A percentile compares a stretch with the other conserved stretches of the same genome.
phyloP scores from a whole-genome alignment of 2,329 filamentous ascomycete genomes.

The Cladosporium sp. region DNA sequence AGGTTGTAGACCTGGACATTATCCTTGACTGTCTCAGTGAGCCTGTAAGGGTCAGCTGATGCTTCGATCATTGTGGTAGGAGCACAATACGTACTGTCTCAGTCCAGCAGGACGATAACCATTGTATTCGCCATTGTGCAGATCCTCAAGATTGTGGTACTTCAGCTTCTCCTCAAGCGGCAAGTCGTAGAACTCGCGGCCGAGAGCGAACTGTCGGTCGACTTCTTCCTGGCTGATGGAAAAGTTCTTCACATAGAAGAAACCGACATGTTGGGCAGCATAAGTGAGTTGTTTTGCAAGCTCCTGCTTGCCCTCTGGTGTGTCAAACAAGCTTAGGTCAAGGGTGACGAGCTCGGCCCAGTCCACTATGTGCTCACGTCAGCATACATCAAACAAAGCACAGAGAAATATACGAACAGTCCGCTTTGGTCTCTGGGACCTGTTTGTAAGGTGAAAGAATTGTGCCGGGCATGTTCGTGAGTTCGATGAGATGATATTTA shows the following conservation, averaged over 20 bases:
- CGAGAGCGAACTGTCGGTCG: constrained; percentile 58
- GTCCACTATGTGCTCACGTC: constrained; percentile 15
- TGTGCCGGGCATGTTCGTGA: constrained; percentile 3
- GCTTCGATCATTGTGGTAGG: not conserved
- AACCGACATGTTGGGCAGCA: constrained; percentile 47
- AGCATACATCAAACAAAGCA: not conserved
- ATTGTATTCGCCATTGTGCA: constrained; percentile 30
- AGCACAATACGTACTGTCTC: not conserved
- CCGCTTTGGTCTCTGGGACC: constrained; percentile 30
- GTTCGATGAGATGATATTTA: not conserved
- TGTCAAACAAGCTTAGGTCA: constrained; percentile 52
- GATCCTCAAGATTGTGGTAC: constrained; percentile 36
- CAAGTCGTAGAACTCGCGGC: constrained; percentile 55
- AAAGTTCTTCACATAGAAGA: constrained; percentile 63
- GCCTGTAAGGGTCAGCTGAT: not conserved
- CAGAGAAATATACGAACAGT: constrained; percentile 10
- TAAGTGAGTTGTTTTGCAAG: constrained; percentile 54
- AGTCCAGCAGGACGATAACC: constrained; percentile 18
- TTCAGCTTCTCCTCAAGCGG: constrained; percentile 57
- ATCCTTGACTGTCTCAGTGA: constrained; percentile 32
- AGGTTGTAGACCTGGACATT: constrained; percentile 60
- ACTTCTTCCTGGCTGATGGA: constrained; percentile 58
- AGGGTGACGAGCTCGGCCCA: constrained; percentile 58
- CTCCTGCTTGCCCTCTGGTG: constrained; percentile 51
- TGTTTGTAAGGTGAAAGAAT: constrained; percentile 26